These are phyloP conservation scores for Acanthamoeba rhysodes DNA, from an alignment of 208 protist species.

Conservation along the genomic window DNA sequence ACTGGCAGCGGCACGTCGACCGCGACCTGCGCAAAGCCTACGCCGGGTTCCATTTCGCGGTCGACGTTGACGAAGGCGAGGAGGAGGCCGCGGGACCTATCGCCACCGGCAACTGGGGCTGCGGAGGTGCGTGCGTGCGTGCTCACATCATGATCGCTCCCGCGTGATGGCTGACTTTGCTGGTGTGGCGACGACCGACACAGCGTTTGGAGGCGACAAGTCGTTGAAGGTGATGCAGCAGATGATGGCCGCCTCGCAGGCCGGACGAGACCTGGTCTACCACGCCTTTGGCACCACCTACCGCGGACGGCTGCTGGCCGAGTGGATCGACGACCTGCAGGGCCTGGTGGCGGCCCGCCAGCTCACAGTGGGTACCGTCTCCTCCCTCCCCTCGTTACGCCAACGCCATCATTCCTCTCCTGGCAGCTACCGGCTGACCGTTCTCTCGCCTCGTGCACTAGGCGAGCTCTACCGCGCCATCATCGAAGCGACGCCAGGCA, in stretches of 20 bases:
- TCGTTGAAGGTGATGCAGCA: slow-evolving; percentile 57
- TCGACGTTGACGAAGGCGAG: background rate
- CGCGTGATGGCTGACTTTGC: background rate
- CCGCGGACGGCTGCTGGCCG: background rate
- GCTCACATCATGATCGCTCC: background rate
- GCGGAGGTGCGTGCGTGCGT: background rate
- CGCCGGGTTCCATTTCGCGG: background rate
- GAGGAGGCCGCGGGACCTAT: background rate
- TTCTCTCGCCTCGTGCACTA: too few relatives aligned
- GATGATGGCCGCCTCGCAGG: slow-evolving; percentile 56
- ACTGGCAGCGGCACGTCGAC: background rate
- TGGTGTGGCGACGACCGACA: background rate
- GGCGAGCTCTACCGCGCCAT: too few relatives aligned
- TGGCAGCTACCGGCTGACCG: too few relatives aligned
- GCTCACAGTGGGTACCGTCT: too few relatives aligned
- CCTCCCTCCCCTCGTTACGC: too few relatives aligned
- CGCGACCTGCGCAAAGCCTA: slow-evolving; percentile 46
- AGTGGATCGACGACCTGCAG: background rate
- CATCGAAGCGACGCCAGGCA: too few relatives aligned
- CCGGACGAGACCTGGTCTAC: slow-evolving; percentile 38
- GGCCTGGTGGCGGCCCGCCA: too few relatives aligned
- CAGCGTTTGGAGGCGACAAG: slow-evolving; percentile 72
- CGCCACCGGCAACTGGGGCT: slow-evolving; percentile 74
- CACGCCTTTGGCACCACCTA: slow-evolving; percentile 25
- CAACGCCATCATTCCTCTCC: too few relatives aligned